Conservation (phyloP, 1,139 yeast species). For the Arxiozyma heterogenica region DNA sequence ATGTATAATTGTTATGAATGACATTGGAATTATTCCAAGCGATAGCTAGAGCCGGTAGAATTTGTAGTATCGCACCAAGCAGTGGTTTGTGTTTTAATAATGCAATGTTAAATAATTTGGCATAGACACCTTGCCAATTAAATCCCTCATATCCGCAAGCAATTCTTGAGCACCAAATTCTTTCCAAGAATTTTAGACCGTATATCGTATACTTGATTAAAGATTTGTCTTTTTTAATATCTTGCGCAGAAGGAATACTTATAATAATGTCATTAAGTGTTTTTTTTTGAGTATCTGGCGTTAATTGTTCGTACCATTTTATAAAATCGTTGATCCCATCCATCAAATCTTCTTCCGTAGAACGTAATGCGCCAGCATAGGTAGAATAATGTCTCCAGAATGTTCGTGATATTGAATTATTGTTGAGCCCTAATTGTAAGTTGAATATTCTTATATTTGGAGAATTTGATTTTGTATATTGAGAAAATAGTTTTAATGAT, state of each 20-base stretch:
- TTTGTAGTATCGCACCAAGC: slow-evolving; percentile 10
- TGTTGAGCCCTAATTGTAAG: slow-evolving; percentile 11
- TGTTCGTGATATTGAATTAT: slow-evolving; percentile 4
- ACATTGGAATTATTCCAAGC: slow-evolving; percentile 5
- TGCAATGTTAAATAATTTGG: slow-evolving; percentile 50
- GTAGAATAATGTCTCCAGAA: slow-evolving; percentile 52
- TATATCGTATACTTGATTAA: slow-evolving; percentile 2
- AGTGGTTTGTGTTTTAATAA: slow-evolving; percentile 14
- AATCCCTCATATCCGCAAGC: slow-evolving; percentile 31
- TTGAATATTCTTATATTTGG: slow-evolving; percentile 9
- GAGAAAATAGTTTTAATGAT: background rate
- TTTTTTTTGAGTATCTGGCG: background rate
- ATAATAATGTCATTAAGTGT: slow-evolving; percentile 12
- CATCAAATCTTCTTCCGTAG: slow-evolving; percentile 42
- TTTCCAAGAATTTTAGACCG: slow-evolving; percentile 21
- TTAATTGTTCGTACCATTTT: slow-evolving; percentile 25
- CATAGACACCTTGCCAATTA: slow-evolving; percentile 37
- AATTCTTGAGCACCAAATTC: slow-evolving; percentile 28
- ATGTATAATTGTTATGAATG: background rate
- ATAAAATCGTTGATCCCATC: slow-evolving; percentile 39
- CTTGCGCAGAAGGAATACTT: slow-evolving; percentile 10
- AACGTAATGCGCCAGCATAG: slow-evolving; percentile 55
- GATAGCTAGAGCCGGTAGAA: slow-evolving; percentile 17
- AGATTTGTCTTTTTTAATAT: slow-evolving; percentile 7
- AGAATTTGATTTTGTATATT: background rate